phyloP scores from a whole-genome alignment of 257 asterid species.

The Lithospermum erythrorhizon region DNA sequence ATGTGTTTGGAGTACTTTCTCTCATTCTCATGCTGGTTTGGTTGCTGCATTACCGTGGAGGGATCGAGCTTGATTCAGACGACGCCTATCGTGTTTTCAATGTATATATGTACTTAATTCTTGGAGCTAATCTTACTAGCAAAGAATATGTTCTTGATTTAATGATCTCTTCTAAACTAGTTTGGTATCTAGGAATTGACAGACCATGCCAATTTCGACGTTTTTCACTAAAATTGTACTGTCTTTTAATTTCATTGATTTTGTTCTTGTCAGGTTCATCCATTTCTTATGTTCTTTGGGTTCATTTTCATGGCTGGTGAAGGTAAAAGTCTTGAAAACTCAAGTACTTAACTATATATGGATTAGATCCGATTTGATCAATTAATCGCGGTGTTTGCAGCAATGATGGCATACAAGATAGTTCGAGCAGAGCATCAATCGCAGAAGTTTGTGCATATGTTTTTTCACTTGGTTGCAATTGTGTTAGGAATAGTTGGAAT shows the following conservation, averaged over 20 bases:
- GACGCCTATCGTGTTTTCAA: constrained; percentile 43
- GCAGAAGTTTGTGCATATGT: constrained; percentile 37
- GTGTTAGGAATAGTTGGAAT: constrained; percentile 26
- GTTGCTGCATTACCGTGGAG: constrained; percentile 65
- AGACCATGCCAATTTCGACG: no score
- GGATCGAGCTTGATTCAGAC: constrained; percentile 41
- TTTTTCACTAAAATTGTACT: background rate
- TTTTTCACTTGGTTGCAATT: constrained; percentile 18
- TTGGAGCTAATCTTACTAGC: no score
- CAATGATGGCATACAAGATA: constrained; percentile 73
- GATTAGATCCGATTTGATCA: no score
- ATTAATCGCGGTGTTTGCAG: constrained; percentile 5
- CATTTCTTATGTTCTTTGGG: constrained; percentile 76
- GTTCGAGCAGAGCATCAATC: constrained; percentile 31
- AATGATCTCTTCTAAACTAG: no score
- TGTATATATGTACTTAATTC: constrained; percentile 15
- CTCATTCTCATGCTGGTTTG: constrained; percentile 56
- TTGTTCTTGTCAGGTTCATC: constrained; percentile 54
- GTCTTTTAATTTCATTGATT: background rate
- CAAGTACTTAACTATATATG: no score
- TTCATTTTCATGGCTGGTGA: constrained; percentile 59
- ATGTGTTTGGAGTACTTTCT: constrained; percentile 39
- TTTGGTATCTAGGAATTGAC: no score
- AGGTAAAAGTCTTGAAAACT: constrained; percentile 29
- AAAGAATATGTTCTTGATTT: no score